A percentile compares a stretch with the other conserved stretches of the same genome.
Conservation (phyloP, 2,329 filamentous ascomycete species). For the Sporothrix pallida region DNA sequence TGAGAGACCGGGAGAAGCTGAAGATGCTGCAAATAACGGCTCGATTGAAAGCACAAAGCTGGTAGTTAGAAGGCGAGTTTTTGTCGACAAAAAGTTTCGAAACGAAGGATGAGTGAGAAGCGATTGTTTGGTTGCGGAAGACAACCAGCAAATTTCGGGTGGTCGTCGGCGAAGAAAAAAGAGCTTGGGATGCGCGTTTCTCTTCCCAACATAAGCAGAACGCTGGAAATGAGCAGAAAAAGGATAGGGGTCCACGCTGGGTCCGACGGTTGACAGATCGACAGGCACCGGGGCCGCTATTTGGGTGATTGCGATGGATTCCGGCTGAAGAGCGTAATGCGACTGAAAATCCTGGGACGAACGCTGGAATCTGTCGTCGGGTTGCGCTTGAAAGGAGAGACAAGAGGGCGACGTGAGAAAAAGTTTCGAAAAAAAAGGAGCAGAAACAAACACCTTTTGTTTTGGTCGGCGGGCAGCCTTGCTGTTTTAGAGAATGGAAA, state of each 20-base stretch:
- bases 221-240: constrained; percentile 10
- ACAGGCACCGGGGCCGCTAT: constrained; percentile 19
- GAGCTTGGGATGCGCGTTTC: neutral
- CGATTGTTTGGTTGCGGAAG: neutral
- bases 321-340: neutral
- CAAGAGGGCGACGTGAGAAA: neutral
- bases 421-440: neutral
- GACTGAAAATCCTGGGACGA: neutral
- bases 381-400: neutral
- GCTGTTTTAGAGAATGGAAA: constrained; percentile 24
- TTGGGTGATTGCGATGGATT: neutral
- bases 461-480: constrained; percentile 3
- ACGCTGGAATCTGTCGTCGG: neutral
- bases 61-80: neutral
- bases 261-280: constrained; percentile 13
- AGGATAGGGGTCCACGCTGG: neutral
- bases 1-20: neutral
- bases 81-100: neutral
- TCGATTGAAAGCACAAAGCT: neutral
- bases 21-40: neutral
- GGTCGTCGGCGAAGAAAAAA: neutral
- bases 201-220: neutral
- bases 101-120: constrained; percentile 1
- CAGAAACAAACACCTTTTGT: neutral
- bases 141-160: neutral